Percentiles rank a stretch among this genome's conserved stretches.
Evolutionary conservation across 495 filamentous ascomycete species (phyloP).

Genomic region (Oleoguttula mirabilis): DNA sequence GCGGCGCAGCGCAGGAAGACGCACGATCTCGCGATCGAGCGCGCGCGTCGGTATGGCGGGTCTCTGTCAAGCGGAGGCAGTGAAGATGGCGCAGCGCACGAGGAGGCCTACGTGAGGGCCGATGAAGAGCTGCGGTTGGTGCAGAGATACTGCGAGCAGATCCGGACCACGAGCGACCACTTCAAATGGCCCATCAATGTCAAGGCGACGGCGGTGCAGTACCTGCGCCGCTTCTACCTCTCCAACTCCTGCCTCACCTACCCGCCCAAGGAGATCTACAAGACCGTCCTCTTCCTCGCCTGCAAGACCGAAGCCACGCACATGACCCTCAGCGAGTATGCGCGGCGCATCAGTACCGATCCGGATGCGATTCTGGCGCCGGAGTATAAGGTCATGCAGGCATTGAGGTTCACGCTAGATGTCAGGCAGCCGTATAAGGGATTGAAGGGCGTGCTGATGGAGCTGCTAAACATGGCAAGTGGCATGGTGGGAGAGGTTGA

Average conservation of each 20-base stretch:
- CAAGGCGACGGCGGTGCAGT: constrained; percentile 80
- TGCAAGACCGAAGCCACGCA: constrained; percentile 84
- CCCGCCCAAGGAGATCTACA: constrained; percentile 73
- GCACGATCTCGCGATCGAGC: constrained; percentile 53
- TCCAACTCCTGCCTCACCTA: constrained; percentile 92
- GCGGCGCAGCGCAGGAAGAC: constrained; percentile 58
- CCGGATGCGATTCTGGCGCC: constrained; percentile 72
- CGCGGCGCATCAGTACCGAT: constrained; percentile 48
- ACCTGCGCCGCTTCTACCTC: constrained; percentile 86
- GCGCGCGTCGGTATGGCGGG: constrained; percentile 27
- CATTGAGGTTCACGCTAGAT: constrained; percentile 85
- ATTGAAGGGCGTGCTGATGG: constrained; percentile 74
- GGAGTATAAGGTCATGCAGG: constrained; percentile 84
- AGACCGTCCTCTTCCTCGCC: constrained; percentile 78
- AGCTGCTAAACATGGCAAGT: constrained; percentile 53
- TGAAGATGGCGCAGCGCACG: constrained; percentile 18
- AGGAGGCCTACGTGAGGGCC: constrained; percentile 56
- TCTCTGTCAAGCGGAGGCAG: constrained; percentile 11
- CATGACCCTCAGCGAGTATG: constrained; percentile 54
- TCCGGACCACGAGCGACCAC: constrained; percentile 60
- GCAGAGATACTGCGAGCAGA: constrained; percentile 62
- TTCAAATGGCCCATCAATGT: constrained; percentile 71
- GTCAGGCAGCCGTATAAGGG: constrained; percentile 84
- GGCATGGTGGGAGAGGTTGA: constrained; percentile 38
- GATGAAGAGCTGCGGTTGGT: constrained; percentile 77